phyloP scores from a whole-genome alignment of 495 filamentous ascomycete species.

The Daldinia loculata region DNA sequence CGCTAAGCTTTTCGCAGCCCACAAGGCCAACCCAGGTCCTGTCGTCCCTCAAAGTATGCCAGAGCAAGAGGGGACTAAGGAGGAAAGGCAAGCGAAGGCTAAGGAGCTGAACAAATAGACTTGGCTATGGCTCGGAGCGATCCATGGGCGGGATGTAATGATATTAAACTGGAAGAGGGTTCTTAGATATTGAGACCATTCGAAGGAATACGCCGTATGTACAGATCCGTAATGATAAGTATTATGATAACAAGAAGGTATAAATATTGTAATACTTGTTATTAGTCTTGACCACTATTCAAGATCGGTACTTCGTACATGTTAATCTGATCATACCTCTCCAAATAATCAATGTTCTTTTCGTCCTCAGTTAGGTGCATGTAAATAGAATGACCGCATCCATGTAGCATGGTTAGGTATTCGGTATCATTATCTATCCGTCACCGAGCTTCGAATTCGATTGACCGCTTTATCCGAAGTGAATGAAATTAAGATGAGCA shows the following conservation, averaged over 20 bases:
- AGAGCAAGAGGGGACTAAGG: conserved; percentile 66
- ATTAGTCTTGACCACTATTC: background rate
- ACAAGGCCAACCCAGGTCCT: conserved; percentile 60
- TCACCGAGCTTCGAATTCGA: conserved; percentile 20
- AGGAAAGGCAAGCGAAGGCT: conserved; percentile 70
- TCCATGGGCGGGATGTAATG: conserved; percentile 12
- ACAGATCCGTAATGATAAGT: conserved; percentile 6
- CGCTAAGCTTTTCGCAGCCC: conserved; percentile 51
- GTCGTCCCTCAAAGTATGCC: conserved; percentile 57
- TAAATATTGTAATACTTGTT: background rate
- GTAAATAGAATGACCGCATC: too few relatives aligned
- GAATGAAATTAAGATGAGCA: conserved; percentile 36
- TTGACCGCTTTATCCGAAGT: conserved; percentile 31
- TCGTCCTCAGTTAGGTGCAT: too few relatives aligned
- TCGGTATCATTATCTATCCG: background rate
- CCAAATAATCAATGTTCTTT: too few relatives aligned
- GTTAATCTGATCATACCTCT: too few relatives aligned
- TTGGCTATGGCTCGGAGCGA: conserved; percentile 7
- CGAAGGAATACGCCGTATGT: conserved; percentile 12
- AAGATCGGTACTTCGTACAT: too few relatives aligned
- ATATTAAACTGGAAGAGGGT: background rate
- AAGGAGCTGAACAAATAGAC: conserved; percentile 70
- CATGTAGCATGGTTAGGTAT: background rate
- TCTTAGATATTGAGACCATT: conserved; percentile 5
- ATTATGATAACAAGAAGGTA: background rate